Evolutionary conservation across 163 green algal species (phyloP), one percentile per base, ranked within the genome.

Genomic region (Chlamydomonas reinhardtii): DNA sequence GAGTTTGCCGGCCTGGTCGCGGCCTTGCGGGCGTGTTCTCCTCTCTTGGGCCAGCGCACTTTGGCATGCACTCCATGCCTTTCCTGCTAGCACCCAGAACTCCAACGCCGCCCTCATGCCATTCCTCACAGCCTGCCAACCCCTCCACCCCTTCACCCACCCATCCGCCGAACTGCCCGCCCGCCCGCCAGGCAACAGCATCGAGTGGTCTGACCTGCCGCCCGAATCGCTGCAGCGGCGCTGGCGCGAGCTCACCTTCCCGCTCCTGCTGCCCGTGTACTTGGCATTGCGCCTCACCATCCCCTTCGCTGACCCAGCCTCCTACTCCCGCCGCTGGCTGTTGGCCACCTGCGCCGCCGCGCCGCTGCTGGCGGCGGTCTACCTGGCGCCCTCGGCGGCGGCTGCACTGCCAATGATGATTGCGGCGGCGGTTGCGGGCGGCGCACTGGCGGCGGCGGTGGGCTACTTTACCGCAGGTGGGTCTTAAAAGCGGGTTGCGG

Each of bases 281-380:
- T 32, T 84, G 29, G 76, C 69, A 8, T 88, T 93, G 64, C 89
- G 86, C 35, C 34, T 90, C 64, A 91, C 87, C 59, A 90, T 95
- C 34, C 91, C 89, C 27, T 90, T 93, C 27, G 79, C 86, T 29
- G 83, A 89, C 65, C 83, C 83, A 5, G 80, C 73, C 15, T 76
- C 81, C 61, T 96, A 95, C 90, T 92, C 66, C 82, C 89, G 86
- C 22, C 86, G 74, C 48, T 95, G 92, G 93, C 89, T 96, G 19
- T 70, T 96, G 31, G 84, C 80, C 22, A 74, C 87, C 31, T 74
- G 93, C 70, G 52, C 90, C 24, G 91, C 91, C 73, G 89, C 73
- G 31, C 88, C 81, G 29, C 77, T 95, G 32, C 82, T 87, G 16
- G 37, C 87, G 0, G 65, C 78, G 4, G 34, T 84, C 0, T 95